These are phyloP conservation scores for Cryptosporidium ryanae DNA, from an alignment of 169 alveolate genomes.

Conservation along the genomic window DNA sequence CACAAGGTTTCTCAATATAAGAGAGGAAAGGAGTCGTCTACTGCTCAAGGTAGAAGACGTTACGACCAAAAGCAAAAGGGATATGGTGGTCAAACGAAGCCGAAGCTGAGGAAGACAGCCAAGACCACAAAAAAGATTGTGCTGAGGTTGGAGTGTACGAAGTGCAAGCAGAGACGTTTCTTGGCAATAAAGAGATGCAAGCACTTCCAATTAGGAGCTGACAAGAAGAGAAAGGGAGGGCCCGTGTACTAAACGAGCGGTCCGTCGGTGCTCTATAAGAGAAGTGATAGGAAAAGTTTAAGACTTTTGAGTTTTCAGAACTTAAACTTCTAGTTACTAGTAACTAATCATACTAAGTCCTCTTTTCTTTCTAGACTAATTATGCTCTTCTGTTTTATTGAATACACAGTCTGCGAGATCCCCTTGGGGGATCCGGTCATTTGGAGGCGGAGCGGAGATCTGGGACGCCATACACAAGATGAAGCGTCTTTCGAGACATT, in stretches of 20 bases:
- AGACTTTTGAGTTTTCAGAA: not conserved
- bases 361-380: not conserved
- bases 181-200: slow-evolving; percentile 98
- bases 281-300: too few species aligned
- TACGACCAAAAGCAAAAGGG: slow-evolving; percentile 99
- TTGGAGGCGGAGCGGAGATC: not conserved
- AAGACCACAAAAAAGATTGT: slow-evolving; percentile 99
- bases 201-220: slow-evolving; percentile 98
- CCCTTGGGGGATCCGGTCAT: too few species aligned
- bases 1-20: slow-evolving; percentile 98
- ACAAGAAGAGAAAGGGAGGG: slow-evolving; percentile 90
- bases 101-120: slow-evolving; percentile 98
- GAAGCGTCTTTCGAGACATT: too few species aligned
- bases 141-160: slow-evolving; percentile 97
- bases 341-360: not conserved
- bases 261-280: not conserved
- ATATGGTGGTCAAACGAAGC: slow-evolving; percentile 99
- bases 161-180: slow-evolving; percentile 96
- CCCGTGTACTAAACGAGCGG: slow-evolving; percentile 52
- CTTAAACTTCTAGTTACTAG: slow-evolving; percentile 10
- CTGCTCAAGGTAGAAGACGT: slow-evolving; percentile 98
- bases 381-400: not conserved
- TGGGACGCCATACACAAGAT: too few species aligned
- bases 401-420: not conserved
- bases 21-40: slow-evolving; percentile 96